A percentile compares a stretch with the other conserved stretches of the same genome.
These are phyloP conservation scores for Hyparrhenia diplandra DNA, from an alignment of 176 grass and related monocot genomes.

Conservation along the genomic window DNA sequence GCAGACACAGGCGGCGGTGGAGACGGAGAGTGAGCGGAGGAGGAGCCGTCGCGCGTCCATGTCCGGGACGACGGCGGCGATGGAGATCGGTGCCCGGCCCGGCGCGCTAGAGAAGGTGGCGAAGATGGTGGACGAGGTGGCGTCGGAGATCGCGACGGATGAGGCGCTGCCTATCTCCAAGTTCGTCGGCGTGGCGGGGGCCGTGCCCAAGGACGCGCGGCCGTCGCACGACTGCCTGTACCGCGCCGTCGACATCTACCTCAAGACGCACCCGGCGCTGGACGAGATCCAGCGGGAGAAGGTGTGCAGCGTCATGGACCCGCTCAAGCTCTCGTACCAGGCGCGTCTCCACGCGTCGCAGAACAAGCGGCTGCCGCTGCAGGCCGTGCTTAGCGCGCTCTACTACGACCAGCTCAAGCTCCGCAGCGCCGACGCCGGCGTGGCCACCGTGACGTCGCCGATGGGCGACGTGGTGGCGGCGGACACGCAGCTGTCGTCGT, in stretches of 20 bases:
- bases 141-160: conserved; percentile 73
- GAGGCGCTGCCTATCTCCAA: conserved; percentile 52
- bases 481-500: neutral
- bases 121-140: conserved; percentile 51
- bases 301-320: conserved; percentile 85
- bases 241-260: conserved; percentile 71
- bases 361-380: conserved; percentile 85
- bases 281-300: conserved; percentile 91
- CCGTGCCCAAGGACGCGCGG: conserved; percentile 65
- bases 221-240: conserved; percentile 50
- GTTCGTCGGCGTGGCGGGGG: conserved; percentile 55
- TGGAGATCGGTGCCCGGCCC: neutral
- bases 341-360: conserved; percentile 71
- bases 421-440: conserved; percentile 12
- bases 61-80: neutral
- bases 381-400: conserved; percentile 66
- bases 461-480: neutral
- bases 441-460: neutral
- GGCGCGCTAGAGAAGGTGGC: conserved; percentile 57
- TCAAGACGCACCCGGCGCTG: conserved; percentile 63
- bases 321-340: conserved; percentile 64
- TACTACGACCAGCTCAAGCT: conserved; percentile 81
- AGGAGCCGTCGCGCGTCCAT: conserved; percentile 24
- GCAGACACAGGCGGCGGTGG: neutral
- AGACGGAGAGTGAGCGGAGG: conserved; percentile 24